Percentiles rank a stretch among this genome's conserved stretches.
These are phyloP conservation scores for Silene coronaria DNA, from an alignment of 179 eudicot genomes.

Conservation along the genomic window DNA sequence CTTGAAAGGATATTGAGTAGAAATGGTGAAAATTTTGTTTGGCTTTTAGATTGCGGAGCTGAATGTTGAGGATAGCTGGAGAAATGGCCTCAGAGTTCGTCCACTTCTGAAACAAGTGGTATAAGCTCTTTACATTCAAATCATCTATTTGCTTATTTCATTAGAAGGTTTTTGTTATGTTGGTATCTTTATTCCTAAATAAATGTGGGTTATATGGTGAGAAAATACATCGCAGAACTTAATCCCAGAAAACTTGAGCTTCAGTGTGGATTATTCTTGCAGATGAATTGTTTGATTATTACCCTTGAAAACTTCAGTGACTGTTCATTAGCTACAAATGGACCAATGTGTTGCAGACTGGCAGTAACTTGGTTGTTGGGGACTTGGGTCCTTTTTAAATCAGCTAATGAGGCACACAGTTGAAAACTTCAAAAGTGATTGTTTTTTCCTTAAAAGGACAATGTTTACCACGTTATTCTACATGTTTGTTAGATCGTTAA, in stretches of 20 bases:
- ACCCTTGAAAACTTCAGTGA: not conserved
- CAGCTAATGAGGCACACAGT: not conserved
- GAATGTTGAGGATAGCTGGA: conserved; percentile 42
- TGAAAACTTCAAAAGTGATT: not conserved
- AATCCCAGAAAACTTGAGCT: not conserved
- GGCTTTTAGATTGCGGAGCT: conserved; percentile 35
- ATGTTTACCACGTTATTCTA: not conserved
- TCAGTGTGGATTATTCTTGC: not conserved
- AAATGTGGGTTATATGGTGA: not conserved
- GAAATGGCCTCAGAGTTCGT: conserved; percentile 45
- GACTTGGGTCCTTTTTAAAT: not conserved
- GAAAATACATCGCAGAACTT: not conserved
- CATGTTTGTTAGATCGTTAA: not conserved
- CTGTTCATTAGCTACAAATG: not conserved
- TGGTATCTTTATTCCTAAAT: not conserved
- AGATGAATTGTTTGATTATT: not conserved
- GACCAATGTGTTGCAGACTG: not conserved
- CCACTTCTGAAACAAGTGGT: conserved; percentile 36
- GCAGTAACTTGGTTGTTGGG: not conserved
- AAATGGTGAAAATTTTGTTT: not conserved
- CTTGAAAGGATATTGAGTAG: conserved; percentile 2
- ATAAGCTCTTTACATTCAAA: conserved; percentile 7
- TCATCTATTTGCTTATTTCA: too few species aligned
- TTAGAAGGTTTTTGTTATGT: not conserved
- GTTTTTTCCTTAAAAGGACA: not conserved